A percentile compares a stretch with the other conserved stretches of the same genome.
Conservation (phyloP, 164 flowering plant species). For the Nymphaea thermarum region DNA sequence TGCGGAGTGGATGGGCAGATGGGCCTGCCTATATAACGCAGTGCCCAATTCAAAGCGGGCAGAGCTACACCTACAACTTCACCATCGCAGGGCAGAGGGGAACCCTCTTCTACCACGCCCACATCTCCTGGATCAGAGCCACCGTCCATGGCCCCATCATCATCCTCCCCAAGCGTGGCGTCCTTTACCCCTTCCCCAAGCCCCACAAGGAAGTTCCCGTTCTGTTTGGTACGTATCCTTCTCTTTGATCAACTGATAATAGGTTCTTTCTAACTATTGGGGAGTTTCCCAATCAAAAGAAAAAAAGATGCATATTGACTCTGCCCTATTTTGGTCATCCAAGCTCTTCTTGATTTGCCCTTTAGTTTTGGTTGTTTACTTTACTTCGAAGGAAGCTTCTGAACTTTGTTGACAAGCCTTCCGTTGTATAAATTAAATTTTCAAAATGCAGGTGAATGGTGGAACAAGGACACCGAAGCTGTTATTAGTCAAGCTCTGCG, state of each 20-base stretch:
- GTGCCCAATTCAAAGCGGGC: slow-evolving; percentile 61
- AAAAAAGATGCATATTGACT: too few species aligned
- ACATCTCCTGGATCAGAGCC: slow-evolving; percentile 48
- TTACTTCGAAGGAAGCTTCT: too few species aligned
- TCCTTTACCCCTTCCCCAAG: slow-evolving; percentile 35
- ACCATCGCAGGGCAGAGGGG: slow-evolving; percentile 54
- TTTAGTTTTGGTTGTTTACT: too few species aligned
- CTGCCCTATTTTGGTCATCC: too few species aligned
- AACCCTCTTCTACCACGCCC: slow-evolving; percentile 49
- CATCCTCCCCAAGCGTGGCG: slow-evolving; percentile 39
- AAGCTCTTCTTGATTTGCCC: too few species aligned
- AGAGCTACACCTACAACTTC: slow-evolving; percentile 45
- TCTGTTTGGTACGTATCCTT: slow-evolving; percentile 43
- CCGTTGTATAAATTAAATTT: too few species aligned
- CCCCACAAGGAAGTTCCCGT: slow-evolving; percentile 57
- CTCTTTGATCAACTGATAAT: too few species aligned
- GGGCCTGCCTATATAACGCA: slow-evolving; percentile 60
- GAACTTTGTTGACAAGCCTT: too few species aligned
- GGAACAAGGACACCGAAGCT: slow-evolving; percentile 47
- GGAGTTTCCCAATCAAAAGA: too few species aligned
- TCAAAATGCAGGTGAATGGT: slow-evolving; percentile 49
- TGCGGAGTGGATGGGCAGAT: slow-evolving; percentile 51
- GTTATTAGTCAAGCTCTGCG: slow-evolving; percentile 44
- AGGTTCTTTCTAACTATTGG: too few species aligned
- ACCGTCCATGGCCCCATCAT: slow-evolving; percentile 56